Conservation (phyloP, 2,329 filamentous ascomycete genomes). For the Aspergillus ochraceus region DNA sequence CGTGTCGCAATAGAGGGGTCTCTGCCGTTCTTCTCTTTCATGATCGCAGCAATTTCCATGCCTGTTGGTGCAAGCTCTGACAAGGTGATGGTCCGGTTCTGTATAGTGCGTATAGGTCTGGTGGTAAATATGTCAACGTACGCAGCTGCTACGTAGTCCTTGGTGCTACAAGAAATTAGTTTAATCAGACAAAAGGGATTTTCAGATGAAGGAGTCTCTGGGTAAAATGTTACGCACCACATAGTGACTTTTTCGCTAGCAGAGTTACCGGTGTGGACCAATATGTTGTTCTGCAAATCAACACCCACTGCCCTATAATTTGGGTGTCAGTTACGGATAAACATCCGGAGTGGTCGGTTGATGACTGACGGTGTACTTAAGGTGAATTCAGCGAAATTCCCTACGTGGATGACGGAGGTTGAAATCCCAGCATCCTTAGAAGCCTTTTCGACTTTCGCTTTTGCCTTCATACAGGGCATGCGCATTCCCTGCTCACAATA, state of each 20-base stretch:
- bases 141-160: slow-evolving; percentile 16
- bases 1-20: neutral
- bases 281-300: slow-evolving; percentile 11
- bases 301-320: neutral
- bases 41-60: slow-evolving; percentile 8
- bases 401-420: slow-evolving; percentile 9
- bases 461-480: slow-evolving; percentile 9
- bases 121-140: slow-evolving; percentile 18
- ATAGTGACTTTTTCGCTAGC: slow-evolving; percentile 10
- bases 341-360: neutral
- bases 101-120: slow-evolving; percentile 10
- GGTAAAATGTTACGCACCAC: slow-evolving; percentile 12
- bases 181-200: neutral
- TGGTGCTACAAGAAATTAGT: slow-evolving; percentile 8
- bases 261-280: slow-evolving; percentile 14
- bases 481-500: slow-evolving; percentile 15
- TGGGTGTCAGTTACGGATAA: neutral
- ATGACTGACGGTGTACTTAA: slow-evolving; percentile 13
- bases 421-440: slow-evolving; percentile 17
- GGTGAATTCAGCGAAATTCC: slow-evolving; percentile 19
- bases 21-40: slow-evolving; percentile 9
- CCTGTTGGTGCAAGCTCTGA: slow-evolving; percentile 16
- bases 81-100: slow-evolving; percentile 10
- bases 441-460: slow-evolving; percentile 14
- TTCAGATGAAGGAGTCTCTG: neutral